Conservation (phyloP, 2,329 filamentous ascomycete species). For the Aspergillus eucalypticola region DNA sequence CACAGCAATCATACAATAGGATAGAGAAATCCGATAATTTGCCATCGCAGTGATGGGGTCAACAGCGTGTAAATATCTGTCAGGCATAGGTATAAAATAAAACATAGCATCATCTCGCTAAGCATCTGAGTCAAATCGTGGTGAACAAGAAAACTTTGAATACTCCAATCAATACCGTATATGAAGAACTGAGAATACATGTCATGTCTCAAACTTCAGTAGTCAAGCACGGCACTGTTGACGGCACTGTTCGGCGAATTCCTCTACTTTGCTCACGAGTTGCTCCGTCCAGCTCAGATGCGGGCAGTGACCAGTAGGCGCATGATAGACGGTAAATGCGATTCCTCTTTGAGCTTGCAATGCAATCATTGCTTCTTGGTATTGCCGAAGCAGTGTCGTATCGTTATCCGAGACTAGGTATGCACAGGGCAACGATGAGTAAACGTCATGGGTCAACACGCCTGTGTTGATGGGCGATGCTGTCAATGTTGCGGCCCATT, state of each 20-base stretch:
- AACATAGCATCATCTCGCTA: too few species aligned
- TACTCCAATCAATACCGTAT: too few species aligned
- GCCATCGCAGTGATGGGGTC: too few species aligned
- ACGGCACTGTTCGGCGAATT: constrained; percentile 18
- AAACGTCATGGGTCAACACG: constrained; percentile 34
- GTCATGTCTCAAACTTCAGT: too few species aligned
- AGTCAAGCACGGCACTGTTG: neutral
- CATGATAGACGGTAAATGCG: constrained; percentile 26
- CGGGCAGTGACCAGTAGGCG: constrained; percentile 32
- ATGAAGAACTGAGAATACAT: too few species aligned
- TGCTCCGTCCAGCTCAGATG: constrained; percentile 35
- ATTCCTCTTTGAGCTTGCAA: constrained; percentile 19
- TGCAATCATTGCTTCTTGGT: constrained; percentile 35
- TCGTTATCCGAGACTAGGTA: constrained; percentile 36
- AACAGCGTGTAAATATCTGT: too few species aligned
- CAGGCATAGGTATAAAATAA: too few species aligned
- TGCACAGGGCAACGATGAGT: constrained; percentile 33
- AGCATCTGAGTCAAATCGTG: too few species aligned
- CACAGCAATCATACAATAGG: too few species aligned
- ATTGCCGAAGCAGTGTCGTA: constrained; percentile 28
- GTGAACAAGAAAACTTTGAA: too few species aligned
- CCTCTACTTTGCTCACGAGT: constrained; percentile 23
- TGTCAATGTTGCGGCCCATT: constrained; percentile 29
- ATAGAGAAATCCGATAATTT: too few species aligned
- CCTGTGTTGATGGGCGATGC: constrained; percentile 29